Evolutionary conservation across 331 rosid genomes (phyloP), one percentile per base, ranked within the genome.

Genomic region (Malus hybrid): DNA sequence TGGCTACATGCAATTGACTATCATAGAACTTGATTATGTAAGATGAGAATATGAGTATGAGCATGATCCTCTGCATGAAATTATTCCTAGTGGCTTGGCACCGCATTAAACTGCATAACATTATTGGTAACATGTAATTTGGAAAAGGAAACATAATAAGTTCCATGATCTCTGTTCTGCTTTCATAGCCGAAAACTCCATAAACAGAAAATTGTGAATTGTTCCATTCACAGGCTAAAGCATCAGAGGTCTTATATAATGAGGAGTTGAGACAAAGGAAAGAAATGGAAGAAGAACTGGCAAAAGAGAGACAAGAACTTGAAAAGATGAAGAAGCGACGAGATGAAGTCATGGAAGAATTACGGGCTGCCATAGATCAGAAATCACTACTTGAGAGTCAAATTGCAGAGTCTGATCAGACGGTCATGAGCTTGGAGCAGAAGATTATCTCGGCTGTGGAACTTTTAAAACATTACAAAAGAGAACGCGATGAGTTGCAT

Each of bases 401-500:
- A 86, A 75, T 90, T 72, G 81, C 79, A 20, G 87, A 83, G 79
- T 70, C 90, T 71, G 86, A 87, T 70, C 80, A 78, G 67, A 69
- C 10, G 69, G 76, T 79, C 8, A 77, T 79, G 73, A 87, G 81
- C 54, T 85, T 89, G 85, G 85, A 90, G 69, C 77, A 80, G 66
- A 90, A 85, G 83, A 81, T 85, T 65, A 29, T 78, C 71, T 81
- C 87, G 70, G 83, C 79, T 20, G 86, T 81, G 76, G 86, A 89
- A 39, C 77, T 86, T 71, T 75, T 85, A 50, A 76, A 85, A 76
- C 85, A 34, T 34, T 82, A 69, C 87, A 80, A 80, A 83, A 82
- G 75, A 67, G 99, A 94, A 77, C 88, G 86, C 42, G 99, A 89
- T 50, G 92, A 87, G 52, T 61, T 91, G 80, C 82, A 83, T 85